These are phyloP conservation scores for Piper betle DNA, from an alignment of 164 flowering plant species.

Conservation along the genomic window DNA sequence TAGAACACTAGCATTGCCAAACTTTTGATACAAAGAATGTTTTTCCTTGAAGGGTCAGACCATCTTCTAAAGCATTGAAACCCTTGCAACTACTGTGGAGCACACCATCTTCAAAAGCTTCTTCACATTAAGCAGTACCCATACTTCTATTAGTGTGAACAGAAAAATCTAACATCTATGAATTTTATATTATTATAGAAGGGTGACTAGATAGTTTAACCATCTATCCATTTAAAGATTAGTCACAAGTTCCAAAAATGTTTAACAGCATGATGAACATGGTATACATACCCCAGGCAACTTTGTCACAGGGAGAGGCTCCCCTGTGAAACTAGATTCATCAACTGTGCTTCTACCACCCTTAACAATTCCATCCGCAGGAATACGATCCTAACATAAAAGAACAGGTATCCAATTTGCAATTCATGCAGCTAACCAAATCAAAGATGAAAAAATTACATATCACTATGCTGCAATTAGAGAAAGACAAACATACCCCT, in stretches of 20 bases:
- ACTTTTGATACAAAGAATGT: not conserved
- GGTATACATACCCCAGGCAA: conserved; percentile 57
- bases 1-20: not conserved
- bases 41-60: not conserved
- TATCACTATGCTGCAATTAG: not conserved
- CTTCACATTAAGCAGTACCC: not conserved
- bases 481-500: conserved; percentile 50
- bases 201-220: not conserved
- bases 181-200: too few relatives aligned
- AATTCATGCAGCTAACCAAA: not conserved
- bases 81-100: too few relatives aligned
- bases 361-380: conserved; percentile 90
- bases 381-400: conserved; percentile 72
- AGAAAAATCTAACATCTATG: not conserved
- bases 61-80: too few relatives aligned
- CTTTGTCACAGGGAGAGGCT: conserved; percentile 91
- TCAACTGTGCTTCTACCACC: conserved; percentile 96
- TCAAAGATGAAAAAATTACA: not conserved
- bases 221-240: too few relatives aligned
- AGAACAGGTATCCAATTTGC: conserved; percentile 1
- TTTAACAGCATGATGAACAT: not conserved
- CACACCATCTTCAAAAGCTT: not conserved
- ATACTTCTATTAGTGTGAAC: not conserved
- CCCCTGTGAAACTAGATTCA: conserved; percentile 96
- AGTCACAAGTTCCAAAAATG: too few relatives aligned